phyloP scores from a whole-genome alignment of 1,139 yeast genomes.

The Barnettozyma hawaiiensis region DNA sequence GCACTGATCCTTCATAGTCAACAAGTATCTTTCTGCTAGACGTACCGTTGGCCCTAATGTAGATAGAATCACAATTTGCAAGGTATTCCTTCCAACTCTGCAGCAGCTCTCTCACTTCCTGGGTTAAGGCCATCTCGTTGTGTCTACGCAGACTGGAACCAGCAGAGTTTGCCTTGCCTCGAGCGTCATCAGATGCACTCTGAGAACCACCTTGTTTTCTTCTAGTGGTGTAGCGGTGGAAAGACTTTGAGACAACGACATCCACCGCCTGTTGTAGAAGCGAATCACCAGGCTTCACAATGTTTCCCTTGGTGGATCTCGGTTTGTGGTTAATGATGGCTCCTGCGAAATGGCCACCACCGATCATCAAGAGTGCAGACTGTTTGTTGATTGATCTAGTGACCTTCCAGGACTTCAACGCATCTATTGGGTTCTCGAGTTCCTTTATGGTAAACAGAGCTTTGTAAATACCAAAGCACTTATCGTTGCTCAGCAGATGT shows the following conservation, averaged over 20 bases:
- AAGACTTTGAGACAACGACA: slow-evolving; percentile 72
- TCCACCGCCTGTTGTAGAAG: slow-evolving; percentile 56
- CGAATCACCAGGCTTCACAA: slow-evolving; percentile 36
- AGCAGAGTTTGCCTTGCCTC: slow-evolving; percentile 95
- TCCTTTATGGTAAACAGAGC: slow-evolving; percentile 44
- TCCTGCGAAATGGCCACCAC: slow-evolving; percentile 98
- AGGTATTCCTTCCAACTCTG: slow-evolving; percentile 59
- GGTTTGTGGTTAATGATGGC: slow-evolving; percentile 79
- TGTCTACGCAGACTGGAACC: slow-evolving; percentile 88
- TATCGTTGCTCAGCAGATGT: slow-evolving; percentile 35
- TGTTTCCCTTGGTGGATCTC: slow-evolving; percentile 46
- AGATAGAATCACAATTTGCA: slow-evolving; percentile 61
- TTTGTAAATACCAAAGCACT: slow-evolving; percentile 67
- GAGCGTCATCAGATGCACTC: slow-evolving; percentile 83
- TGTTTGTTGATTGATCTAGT: slow-evolving; percentile 20
- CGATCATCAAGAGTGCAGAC: slow-evolving; percentile 86
- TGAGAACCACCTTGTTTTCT: slow-evolving; percentile 98
- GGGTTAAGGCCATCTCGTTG: slow-evolving; percentile 77
- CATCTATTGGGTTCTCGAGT: slow-evolving; percentile 38
- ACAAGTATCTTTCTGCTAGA: slow-evolving; percentile 59
- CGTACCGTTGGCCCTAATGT: slow-evolving; percentile 77
- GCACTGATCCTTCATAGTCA: slow-evolving; percentile 55
- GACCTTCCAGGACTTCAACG: slow-evolving; percentile 34
- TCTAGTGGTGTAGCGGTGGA: slow-evolving; percentile 93
- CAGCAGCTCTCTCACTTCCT: slow-evolving; percentile 68